Base-by-base conservation (phyloP, 306 rosid genomes). In the Crotalaria pallida region DNA sequence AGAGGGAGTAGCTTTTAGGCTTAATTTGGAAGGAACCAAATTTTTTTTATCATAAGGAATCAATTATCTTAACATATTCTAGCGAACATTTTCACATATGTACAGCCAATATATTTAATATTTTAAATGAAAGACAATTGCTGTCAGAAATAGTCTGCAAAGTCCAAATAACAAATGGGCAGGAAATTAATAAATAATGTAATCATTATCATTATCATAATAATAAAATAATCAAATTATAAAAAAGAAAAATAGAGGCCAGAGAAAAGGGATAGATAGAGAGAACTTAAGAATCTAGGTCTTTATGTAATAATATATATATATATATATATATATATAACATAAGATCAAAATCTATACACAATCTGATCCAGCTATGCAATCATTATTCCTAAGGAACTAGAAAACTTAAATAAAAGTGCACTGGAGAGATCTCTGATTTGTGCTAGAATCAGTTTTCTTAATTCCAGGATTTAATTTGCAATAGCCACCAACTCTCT, bases 361-460 rank as follows among this genome's bases (percentile, higher is more conserved):
- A 87, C 89, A 91, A 91, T 91, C 99, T 82, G 92, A 88, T 91
- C 96, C 99, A 95, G 96, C 99, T 88, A 89, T 83, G 96, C 97
- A 86, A 94, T 85, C 80, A 88, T 94, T 84, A 85, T 91, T 84
- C 87, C 82, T 72, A 75, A 75, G 73, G 57, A 55, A 71, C 57
- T 78, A 78, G 58, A 76, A 58, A 70, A 79, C 86, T 87, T 79
- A 84, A n/a, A n/a, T 85, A 85, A 82, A 38, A 83, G 31, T n/a
- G 75, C 55, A 47, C 65, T 65, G 52, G 76, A 87, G 88, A 84
- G 74, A 69, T 69, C 58, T 85, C 88, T 78, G 72, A 84, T 83
- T 85, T 66, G 60, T 58, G 9, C n/a, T n/a, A n/a, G 50, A 59
- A 58, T 50, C 69, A 48, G 24, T 65, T 71, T 71, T 27, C 3